Evolutionary conservation across 1,139 yeast species (phyloP).

Genomic region (Geotrichum cucujoidarum): DNA sequence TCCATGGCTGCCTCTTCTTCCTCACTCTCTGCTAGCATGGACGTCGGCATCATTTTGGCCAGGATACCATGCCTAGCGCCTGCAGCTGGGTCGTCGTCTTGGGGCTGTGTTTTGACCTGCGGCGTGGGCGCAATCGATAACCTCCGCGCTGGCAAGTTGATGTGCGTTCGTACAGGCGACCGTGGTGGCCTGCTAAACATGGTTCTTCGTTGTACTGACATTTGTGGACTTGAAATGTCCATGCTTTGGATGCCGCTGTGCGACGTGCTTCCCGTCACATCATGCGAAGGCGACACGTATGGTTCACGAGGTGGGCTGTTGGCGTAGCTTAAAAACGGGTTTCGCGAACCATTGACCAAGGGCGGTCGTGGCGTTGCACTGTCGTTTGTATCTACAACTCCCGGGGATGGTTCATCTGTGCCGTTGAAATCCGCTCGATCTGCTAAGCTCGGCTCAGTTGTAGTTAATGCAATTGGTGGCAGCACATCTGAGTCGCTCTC

Average conservation of each 20-base stretch:
- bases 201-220: slow-evolving; percentile 7
- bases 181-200: slow-evolving; percentile 1
- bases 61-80: slow-evolving; percentile 5
- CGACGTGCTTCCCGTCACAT: slow-evolving; percentile 5
- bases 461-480: neutral
- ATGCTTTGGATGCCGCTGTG: slow-evolving; percentile 6
- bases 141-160: slow-evolving; percentile 27
- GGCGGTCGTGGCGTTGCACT: too few species aligned
- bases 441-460: neutral
- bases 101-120: slow-evolving; percentile 3
- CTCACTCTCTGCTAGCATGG: slow-evolving; percentile 11
- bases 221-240: slow-evolving; percentile 9
- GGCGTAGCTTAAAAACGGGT: slow-evolving; percentile 9
- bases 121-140: slow-evolving; percentile 18
- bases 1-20: slow-evolving; percentile 18
- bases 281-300: slow-evolving; percentile 2
- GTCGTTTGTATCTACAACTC: too few species aligned
- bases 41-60: slow-evolving; percentile 9
- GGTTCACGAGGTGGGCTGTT: slow-evolving; percentile 11
- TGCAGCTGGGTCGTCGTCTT: neutral
- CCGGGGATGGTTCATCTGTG: neutral
- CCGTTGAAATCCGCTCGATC: neutral
- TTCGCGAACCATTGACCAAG: slow-evolving; percentile 4
- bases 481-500: neutral
- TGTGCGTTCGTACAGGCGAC: slow-evolving; percentile 25